Conservation (phyloP, 345 rosid species). For the Rhodamnia rubescens region DNA sequence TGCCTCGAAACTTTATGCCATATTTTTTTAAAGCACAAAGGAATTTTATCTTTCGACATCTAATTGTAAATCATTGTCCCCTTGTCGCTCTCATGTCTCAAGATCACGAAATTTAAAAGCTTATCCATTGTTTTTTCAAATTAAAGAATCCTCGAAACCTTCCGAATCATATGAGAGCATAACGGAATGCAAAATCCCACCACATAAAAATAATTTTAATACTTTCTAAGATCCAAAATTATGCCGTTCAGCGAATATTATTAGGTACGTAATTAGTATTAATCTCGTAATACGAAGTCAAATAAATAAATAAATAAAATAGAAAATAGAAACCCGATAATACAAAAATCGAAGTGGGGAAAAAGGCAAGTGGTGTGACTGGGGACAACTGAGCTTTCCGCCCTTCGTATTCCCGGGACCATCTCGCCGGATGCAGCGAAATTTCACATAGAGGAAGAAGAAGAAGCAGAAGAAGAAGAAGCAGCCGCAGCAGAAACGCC, state of each 20-base stretch:
- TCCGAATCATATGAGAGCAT: no score
- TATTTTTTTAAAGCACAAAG: no score
- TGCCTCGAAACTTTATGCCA: no score
- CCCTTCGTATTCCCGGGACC: not conserved
- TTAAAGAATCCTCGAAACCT: no score
- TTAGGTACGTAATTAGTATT: not conserved
- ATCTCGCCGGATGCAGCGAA: not conserved
- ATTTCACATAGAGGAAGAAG: not conserved
- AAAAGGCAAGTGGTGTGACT: not conserved
- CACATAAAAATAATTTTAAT: no score
- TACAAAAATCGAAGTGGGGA: not conserved
- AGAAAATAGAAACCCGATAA: not conserved
- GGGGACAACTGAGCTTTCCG: not conserved
- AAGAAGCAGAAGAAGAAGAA: not conserved
- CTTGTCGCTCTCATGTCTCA: no score
- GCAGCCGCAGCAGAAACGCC: not conserved
- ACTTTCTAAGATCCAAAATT: not conserved
- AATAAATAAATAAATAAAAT: not conserved
- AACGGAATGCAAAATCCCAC: no score
- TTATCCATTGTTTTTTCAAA: no score
- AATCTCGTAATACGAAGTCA: not conserved
- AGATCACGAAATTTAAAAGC: no score
- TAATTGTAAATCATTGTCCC: no score
- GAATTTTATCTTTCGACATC: no score
- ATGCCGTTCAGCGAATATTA: not conserved